phyloP scores from a whole-genome alignment of 2,329 filamentous ascomycete genomes.

The Calonectria hawksworthii region DNA sequence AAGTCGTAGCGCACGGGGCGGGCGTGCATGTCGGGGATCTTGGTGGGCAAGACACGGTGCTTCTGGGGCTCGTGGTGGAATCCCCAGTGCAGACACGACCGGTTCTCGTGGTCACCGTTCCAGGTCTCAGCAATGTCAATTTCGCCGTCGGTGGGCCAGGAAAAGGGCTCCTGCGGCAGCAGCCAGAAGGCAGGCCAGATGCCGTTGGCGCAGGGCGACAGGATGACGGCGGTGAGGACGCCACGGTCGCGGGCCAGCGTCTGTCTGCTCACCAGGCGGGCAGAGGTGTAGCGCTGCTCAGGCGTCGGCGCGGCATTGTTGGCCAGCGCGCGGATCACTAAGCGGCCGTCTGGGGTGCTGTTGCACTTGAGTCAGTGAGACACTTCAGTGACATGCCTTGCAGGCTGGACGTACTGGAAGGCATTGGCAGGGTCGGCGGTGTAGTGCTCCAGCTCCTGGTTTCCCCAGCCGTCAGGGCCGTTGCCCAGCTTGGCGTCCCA shows the following conservation, averaged over 20 bases:
- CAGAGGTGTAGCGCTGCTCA: constrained; percentile 65
- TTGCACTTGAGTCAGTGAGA: neutral
- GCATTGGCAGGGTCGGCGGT: constrained; percentile 63
- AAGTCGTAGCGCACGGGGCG: constrained; percentile 68
- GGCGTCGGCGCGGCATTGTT: constrained; percentile 49
- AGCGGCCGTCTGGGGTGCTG: constrained; percentile 61
- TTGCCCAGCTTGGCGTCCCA: constrained; percentile 69
- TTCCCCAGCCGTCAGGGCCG: constrained; percentile 73
- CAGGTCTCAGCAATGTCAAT: constrained; percentile 74
- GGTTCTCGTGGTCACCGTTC: constrained; percentile 70
- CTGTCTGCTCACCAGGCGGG: constrained; percentile 66
- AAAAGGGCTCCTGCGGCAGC: constrained; percentile 69
- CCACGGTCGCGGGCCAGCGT: constrained; percentile 65
- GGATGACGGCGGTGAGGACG: constrained; percentile 65
- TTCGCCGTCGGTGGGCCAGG: constrained; percentile 72
- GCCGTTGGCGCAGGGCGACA: constrained; percentile 66
- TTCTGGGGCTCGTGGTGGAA: constrained; percentile 68
- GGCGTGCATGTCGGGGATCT: constrained; percentile 61
- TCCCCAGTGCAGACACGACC: constrained; percentile 72
- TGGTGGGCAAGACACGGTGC: constrained; percentile 68
- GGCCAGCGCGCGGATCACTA: constrained; percentile 67
- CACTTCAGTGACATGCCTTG: neutral
- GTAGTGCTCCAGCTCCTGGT: constrained; percentile 72
- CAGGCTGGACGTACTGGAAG: constrained; percentile 58
- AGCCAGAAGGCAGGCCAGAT: constrained; percentile 76